Conservation (phyloP, 2,329 filamentous ascomycete species). For the Arthrobotrys conoides region DNA sequence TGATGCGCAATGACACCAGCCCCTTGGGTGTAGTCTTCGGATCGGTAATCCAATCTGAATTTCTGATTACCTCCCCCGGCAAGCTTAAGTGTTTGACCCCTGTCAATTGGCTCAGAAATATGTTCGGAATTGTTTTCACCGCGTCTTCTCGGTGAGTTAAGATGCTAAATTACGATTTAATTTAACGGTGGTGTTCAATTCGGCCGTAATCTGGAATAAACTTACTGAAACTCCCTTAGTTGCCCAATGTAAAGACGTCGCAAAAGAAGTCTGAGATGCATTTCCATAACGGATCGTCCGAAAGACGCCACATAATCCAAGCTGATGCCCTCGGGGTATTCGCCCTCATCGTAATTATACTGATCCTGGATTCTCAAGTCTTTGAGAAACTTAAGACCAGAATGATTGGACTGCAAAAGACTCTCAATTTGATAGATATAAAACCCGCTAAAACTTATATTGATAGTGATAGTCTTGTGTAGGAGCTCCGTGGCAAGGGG, state of each 20-base stretch:
- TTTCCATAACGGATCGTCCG: neutral
- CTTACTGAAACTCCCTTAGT: neutral
- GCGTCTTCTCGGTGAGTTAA: neutral
- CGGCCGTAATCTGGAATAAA: neutral
- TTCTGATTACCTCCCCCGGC: neutral
- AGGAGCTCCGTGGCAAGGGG: neutral
- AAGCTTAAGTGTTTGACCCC: neutral
- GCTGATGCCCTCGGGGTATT: neutral
- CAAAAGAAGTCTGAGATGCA: slow-evolving; percentile 10
- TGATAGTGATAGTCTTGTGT: neutral
- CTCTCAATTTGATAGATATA: neutral
- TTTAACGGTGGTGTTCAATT: neutral
- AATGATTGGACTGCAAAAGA: neutral
- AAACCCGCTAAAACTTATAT: neutral
- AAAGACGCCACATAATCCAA: neutral
- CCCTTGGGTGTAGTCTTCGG: neutral
- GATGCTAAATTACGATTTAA: neutral
- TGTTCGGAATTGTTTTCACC: neutral
- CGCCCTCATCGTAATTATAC: too few relatives aligned
- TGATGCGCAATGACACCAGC: neutral
- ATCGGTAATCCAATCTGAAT: neutral
- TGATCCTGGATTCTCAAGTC: neutral
- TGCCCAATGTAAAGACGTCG: neutral
- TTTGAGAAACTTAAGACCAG: neutral
- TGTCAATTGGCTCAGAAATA: neutral